Evolutionary conservation across 768 basidiomycete genomes (phyloP).

Genomic region (Calocybe cyanea): DNA sequence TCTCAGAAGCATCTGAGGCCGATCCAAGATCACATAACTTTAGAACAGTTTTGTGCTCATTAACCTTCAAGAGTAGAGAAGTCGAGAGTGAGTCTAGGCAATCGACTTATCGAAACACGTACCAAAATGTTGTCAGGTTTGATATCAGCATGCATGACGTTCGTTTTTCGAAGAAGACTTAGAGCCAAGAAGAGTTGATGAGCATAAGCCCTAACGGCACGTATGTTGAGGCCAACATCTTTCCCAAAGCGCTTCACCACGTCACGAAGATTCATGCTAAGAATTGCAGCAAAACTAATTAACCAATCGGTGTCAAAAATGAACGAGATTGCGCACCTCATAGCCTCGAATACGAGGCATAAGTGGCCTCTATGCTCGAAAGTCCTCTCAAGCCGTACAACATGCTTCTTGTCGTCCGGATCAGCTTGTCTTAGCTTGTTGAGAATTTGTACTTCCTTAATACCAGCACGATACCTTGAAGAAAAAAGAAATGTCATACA

Average conservation of each 20-base stretch:
- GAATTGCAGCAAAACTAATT: neutral
- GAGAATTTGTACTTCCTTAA: constrained; percentile 89
- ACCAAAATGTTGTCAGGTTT: constrained; percentile 98
- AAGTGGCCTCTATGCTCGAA: constrained; percentile 98
- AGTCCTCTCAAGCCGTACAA: constrained; percentile 87
- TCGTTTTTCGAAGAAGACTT: constrained; percentile 80
- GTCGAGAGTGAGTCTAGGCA: neutral
- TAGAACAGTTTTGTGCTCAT: constrained; percentile 87
- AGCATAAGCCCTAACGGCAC: constrained; percentile 97
- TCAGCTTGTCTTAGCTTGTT: constrained; percentile 85
- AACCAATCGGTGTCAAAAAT: constrained; percentile 1
- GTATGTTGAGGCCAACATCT: constrained; percentile 93
- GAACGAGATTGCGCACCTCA: constrained; percentile 58
- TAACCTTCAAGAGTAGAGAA: constrained; percentile 63
- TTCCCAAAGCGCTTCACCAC: constrained; percentile 98
- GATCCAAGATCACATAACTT: constrained; percentile 98
- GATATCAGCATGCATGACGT: constrained; percentile 97
- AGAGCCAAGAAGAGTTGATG: constrained; percentile 92
- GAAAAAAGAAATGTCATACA: constrained; percentile 3
- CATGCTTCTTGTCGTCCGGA: constrained; percentile 94
- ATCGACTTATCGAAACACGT: constrained; percentile 27
- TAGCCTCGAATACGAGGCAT: constrained; percentile 91
- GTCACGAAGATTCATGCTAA: constrained; percentile 95
- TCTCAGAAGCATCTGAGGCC: constrained; percentile 90
- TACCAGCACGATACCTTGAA: constrained; percentile 86